Evolutionary conservation across 164 flowering plant genomes (phyloP), one percentile per base, ranked within the genome.

Genomic region (Aristolochia contorta): DNA sequence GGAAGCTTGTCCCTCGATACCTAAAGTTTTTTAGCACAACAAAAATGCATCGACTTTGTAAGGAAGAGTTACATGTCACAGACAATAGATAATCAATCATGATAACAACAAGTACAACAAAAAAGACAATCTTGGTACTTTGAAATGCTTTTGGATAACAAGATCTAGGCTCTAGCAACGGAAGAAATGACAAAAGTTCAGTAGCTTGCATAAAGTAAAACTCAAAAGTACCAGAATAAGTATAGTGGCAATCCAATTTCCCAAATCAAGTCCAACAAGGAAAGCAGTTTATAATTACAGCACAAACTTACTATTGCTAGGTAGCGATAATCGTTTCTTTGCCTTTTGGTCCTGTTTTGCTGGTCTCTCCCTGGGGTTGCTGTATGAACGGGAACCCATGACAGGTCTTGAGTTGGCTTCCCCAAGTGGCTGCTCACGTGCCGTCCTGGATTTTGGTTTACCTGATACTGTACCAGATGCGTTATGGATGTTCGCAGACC

Each of bases 301-400:
- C 4, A 6, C 3, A 23, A 16, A 64, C 84, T 71, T 48, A 93
- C 97, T 85, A 54, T 49, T 76, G 63, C 69, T 76, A 25, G 97
- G 91, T 57, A 94, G 72, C 66, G 97, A 94, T 54, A 85, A 52
- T 27, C 96, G 79, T 70, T 84, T 85, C 79, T 82, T 87, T 68
- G 74, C 77, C 60, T 59, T 76, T 48, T 63, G 73, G 72, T 83
- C 78, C 7, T 66, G 56, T 54, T 66, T 77, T 37, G 76, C 49
- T 54, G 80, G 65, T 65, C 96, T 82, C 76, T 91, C 91, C 63
- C 80, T 91, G 3, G 96, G 93, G 65, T 83, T 94, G 78, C 97
- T 91, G 47, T 71, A 81, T 30, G 96, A 91, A 75, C 91, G 80
- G 46, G 80, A 33, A 30, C 69, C 68, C 52, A 58, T 23, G 43